These are phyloP conservation scores for Trifolium repens DNA, from an alignment of 306 rosid species.

Conservation along the genomic window DNA sequence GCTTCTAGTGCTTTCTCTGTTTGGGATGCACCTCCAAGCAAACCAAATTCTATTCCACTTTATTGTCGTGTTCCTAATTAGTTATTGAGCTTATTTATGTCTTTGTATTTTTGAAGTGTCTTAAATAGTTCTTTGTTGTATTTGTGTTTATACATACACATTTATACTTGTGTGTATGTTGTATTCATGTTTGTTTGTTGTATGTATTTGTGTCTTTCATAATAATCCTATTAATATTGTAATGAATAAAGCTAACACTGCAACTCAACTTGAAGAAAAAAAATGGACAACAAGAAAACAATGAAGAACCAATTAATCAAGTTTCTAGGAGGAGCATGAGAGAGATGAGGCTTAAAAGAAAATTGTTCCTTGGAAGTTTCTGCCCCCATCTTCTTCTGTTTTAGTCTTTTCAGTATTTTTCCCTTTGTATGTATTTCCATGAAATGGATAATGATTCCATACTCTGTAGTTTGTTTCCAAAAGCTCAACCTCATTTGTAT, in stretches of 20 bases:
- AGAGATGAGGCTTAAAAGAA: no score
- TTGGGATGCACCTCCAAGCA: conserved; percentile 52
- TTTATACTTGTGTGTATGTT: background rate
- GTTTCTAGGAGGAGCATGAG: background rate
- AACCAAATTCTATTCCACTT: conserved; percentile 48
- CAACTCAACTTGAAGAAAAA: no score
- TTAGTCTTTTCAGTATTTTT: no score
- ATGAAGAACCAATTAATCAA: background rate
- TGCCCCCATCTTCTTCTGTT: no score
- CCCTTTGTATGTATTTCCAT: background rate
- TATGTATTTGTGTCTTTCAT: background rate
- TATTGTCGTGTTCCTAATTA: conserved; percentile 48
- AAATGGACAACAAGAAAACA: background rate
- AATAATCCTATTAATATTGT: no score
- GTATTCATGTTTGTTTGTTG: background rate
- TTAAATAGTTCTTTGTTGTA: background rate
- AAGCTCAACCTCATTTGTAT: background rate
- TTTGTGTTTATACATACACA: background rate
- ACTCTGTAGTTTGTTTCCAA: background rate
- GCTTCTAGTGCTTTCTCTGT: conserved; percentile 65
- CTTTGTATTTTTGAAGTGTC: background rate
- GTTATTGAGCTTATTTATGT: background rate
- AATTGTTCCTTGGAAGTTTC: no score
- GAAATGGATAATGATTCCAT: background rate
- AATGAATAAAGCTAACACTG: background rate